These are phyloP conservation scores for Rubus parviflorus DNA, from an alignment of 306 rosid genomes.

Conservation along the genomic window DNA sequence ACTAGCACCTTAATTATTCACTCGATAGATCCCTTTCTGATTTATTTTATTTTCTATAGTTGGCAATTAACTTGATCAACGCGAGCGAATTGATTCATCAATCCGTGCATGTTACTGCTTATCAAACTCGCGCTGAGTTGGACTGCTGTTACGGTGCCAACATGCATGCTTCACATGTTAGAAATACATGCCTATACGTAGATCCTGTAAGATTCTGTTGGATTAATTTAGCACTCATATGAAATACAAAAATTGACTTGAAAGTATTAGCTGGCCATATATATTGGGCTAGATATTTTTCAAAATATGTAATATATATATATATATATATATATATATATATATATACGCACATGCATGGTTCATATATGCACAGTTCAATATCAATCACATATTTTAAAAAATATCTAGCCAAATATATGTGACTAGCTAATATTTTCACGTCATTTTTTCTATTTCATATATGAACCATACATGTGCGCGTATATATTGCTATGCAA, in stretches of 20 bases:
- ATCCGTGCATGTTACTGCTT: background rate
- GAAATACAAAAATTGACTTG: no score
- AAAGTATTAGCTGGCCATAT: no score
- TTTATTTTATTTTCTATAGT: background rate
- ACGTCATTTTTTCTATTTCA: background rate
- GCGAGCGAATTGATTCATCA: background rate
- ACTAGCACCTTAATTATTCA: background rate
- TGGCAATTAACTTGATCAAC: background rate
- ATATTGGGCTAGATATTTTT: no score
- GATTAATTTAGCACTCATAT: no score
- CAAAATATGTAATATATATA: no score
- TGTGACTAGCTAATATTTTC: no score
- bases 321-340: no score
- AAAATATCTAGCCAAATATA: no score
- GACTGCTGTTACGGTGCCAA: background rate
- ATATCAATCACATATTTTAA: background rate
- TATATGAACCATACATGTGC: background rate
- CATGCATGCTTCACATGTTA: conserved; percentile 15
- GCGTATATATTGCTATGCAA: background rate
- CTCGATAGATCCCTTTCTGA: background rate
- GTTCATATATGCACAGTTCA: no score
- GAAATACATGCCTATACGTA: background rate
- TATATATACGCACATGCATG: no score
- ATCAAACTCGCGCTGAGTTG: background rate
- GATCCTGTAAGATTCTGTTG: conserved; percentile 10